These are phyloP conservation scores for Suillus discolor DNA, from an alignment of 768 basidiomycete species.

Conservation along the genomic window DNA sequence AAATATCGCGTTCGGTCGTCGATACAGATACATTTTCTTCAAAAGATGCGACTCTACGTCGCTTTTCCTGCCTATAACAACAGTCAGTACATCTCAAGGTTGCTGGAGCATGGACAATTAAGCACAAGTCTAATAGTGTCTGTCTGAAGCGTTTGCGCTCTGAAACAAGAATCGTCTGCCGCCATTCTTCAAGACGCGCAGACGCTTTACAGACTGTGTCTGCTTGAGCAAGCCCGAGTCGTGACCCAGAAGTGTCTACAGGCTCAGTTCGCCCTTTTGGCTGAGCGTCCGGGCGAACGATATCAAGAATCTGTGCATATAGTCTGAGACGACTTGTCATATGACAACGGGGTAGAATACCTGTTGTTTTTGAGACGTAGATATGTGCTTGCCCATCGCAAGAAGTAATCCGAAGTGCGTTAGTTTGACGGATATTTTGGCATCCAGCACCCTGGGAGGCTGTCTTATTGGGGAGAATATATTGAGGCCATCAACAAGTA, in stretches of 20 bases:
- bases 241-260: conserved; percentile 12
- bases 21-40: conserved; percentile 63
- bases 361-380: conserved; percentile 71
- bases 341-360: conserved; percentile 36
- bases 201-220: conserved; percentile 62
- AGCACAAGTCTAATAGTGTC: conserved; percentile 69
- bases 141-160: conserved; percentile 77
- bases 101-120: neutral
- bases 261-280: neutral
- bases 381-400: conserved; percentile 63
- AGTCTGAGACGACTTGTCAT: neutral
- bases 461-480: conserved; percentile 35
- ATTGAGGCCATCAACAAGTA: conserved; percentile 68
- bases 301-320: conserved; percentile 55
- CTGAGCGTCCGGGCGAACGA: conserved; percentile 41
- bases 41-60: conserved; percentile 64
- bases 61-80: conserved; percentile 68
- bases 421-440: conserved; percentile 60
- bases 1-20: conserved; percentile 79
- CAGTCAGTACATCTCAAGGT: neutral
- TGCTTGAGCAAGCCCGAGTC: conserved; percentile 25
- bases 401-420: conserved; percentile 70
- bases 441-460: conserved; percentile 1
- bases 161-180: conserved; percentile 63
- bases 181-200: conserved; percentile 69